Evolutionary conservation across 495 filamentous ascomycete species (phyloP), one percentile per base, ranked within the genome.

Genomic region (Penicillium ucsense): DNA sequence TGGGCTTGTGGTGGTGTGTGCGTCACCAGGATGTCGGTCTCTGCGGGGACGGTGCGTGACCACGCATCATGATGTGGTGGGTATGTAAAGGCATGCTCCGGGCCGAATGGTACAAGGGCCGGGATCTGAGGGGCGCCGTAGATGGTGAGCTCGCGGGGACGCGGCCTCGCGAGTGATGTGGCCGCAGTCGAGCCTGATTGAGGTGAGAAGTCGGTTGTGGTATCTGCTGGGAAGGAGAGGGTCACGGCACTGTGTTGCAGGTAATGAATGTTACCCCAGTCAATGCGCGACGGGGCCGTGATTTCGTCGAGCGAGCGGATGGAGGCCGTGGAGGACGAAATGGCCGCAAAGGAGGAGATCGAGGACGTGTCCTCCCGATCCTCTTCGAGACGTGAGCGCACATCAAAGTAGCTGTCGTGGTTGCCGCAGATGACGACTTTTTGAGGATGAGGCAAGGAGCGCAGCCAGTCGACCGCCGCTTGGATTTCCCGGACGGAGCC

Each of bases 381-480:
- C 39, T 74, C 61, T 3, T 64, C 60, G 1, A 49, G 52, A 6
- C 74, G 65, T 5, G 73, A 75, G 4, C 71, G 62, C 12, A 63
- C 54, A 56, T 96, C 90, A 45, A 95, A 83, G 65, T 80, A 90
- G 54, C 76, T 78, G 56, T 95, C 90, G 62, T 95, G 89, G 61
- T 94, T 95, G n/a, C 91, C 91, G 47, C 80, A 76, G 49, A 96
- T 84, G 35, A 88, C 77, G 41, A 96, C 76, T 63, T 94, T 95
- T 51, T 89, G 73, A 32, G 66, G 64, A 55, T 95, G 88, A 1
- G 84, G 82, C 3, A 89, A 73, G 20, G 68, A 70, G 29, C 67
- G 66, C 4, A 96, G 72, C 90, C 90, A 96, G 63, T 90, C 79
- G 20, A 95, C 64, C 52, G 86, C 80, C 31, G 70, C 74, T 70